Evolutionary conservation across 176 grass and related monocot genomes (phyloP), one percentile per base, ranked within the genome.

Genomic region (Juncus inflexus): DNA sequence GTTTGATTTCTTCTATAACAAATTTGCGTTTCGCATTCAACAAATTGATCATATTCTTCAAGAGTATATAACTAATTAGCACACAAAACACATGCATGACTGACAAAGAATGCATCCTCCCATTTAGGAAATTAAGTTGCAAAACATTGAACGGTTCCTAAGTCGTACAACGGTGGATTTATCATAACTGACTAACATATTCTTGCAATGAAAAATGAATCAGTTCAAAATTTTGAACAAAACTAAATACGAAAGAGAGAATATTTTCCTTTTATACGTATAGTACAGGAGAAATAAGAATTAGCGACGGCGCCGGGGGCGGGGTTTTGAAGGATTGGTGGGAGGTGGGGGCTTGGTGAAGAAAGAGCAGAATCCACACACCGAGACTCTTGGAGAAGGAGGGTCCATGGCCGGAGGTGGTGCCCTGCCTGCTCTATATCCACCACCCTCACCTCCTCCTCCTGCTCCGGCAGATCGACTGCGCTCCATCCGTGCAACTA

Each of bases 341-440:
- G 50, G 13, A 45, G 12, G 9, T 3, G 14, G 16, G 60, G 12
- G 37, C 80, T 90, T 95, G 67, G 67, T 67, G 70, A 95, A 95
- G 74, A 95, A 67, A 38, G 50, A 57, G 77, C 90, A 95, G 80
- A 84, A 82, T 52, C 90, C 86, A 63, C 90, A 95, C 6, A 70
- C 70, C 38, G 86, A 79, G 42, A 95, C 77, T 73, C 80, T 83
- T 10, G 90, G 90, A 11, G 90, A 95, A 6, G 90, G 90, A 62
- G 90, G 90, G 65, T 95, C 86, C 36, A 84, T 68, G 42, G 86
- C 77, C 2, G 83, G 80, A 63, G 76, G 63, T 9, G 9, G 43
- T 42, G 83, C 86, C 45, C 62, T 77, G 1, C 71, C 80, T 37
- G 90, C 4, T 78, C 70, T 79, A 78, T 86, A 86, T 10, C 83